Evolutionary conservation across 2,329 filamentous ascomycete genomes (phyloP), one percentile per base, ranked within the genome.

Genomic region (Fusarium sambucinum): DNA sequence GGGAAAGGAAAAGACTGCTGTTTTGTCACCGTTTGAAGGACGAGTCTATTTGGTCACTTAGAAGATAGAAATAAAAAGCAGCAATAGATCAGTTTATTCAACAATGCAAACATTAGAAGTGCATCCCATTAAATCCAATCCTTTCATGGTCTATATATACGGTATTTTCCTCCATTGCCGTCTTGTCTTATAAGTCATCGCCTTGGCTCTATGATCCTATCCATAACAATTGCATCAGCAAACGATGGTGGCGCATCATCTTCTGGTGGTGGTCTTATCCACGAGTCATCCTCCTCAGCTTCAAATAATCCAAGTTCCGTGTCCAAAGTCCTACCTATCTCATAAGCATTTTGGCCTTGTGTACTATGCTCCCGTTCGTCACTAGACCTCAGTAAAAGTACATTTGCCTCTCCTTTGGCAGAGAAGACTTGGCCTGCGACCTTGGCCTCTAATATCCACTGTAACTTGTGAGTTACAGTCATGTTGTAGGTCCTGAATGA

Each of bases 1-100:
- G 1, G 68, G 63, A 23, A 74, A 75, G 8, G 62, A 61, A 0
- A 50, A 57, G 3, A 1, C 0, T 17, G 61, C 67, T 4, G 42
- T 50, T 0, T 46, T 80, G 19, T 62, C 64, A 1, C 70, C 78
- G 0, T 78, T 75, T 52, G 78, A 80, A 45, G 78, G 78, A 1
- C 64, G 73, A 0, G 71, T 79, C 1, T 79, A 74, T 38, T 54
- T 76, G 3, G 66, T 76, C 0, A 68, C 55, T 1, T 70, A 69
- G 25, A 3, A 2, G 23, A 27, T 9, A 40, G 3, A 10, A 0
- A 19, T 13, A 6, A 14, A 1, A n/a, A 41, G 8, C 3, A 16
- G 13, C 13, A 16, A 29, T 17, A 9, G 9, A n/a, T 35, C 8
- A 35, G 5, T 5, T 35, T 10, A n/a, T 35, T 35, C 10, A 35